Conservation (phyloP, 768 basidiomycete genomes). For the Omphalotus guepiniiformis region DNA sequence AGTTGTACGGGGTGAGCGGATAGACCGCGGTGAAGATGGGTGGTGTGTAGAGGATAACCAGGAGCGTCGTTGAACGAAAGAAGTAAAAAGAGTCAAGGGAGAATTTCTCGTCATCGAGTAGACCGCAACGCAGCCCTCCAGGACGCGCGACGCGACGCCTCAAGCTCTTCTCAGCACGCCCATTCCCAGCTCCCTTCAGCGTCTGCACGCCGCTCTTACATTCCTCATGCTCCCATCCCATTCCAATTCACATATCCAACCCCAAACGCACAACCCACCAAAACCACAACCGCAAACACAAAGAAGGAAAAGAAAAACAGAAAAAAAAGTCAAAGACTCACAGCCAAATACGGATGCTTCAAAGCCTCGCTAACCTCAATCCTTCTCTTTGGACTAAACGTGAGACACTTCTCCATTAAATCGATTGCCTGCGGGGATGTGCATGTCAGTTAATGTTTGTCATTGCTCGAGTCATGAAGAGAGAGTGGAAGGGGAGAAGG, state of each 20-base stretch:
- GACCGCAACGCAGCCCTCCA: background rate
- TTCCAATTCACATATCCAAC: too few species aligned
- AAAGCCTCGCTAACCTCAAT: constrained; percentile 87
- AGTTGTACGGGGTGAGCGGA: background rate
- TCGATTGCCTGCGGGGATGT: too few species aligned
- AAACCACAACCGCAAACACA: background rate
- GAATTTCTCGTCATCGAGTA: background rate
- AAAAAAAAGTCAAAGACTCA: constrained; percentile 23
- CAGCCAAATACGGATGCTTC: constrained; percentile 85
- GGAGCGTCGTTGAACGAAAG: background rate
- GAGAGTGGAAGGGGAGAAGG: too few species aligned
- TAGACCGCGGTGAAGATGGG: too few species aligned
- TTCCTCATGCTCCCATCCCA: too few species aligned
- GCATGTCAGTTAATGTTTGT: too few species aligned
- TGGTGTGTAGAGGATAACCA: background rate
- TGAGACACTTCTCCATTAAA: constrained; percentile 74
- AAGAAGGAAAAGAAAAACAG: constrained; percentile 1
- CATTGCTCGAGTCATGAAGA: too few species aligned
- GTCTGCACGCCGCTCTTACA: too few species aligned
- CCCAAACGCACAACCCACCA: too few species aligned
- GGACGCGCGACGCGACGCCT: background rate
- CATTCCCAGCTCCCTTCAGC: background rate
- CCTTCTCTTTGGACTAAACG: constrained; percentile 82
- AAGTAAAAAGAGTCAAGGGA: background rate
- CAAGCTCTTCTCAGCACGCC: background rate